Evolutionary conservation across 2,329 filamentous ascomycete genomes (phyloP).

Genomic region (Thielaviopsis populi): DNA sequence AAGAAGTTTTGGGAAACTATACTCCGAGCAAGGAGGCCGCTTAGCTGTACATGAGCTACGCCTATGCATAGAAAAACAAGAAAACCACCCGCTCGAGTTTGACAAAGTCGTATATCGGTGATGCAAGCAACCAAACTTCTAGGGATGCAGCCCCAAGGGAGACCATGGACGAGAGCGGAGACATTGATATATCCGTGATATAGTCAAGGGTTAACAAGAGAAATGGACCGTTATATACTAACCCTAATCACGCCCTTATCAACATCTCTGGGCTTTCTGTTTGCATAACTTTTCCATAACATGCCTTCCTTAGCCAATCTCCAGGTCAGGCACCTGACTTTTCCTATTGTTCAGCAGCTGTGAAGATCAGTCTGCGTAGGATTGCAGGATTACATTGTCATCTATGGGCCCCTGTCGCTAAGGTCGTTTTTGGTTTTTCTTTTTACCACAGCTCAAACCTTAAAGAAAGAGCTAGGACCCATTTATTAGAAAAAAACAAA

Average conservation of each 20-base stretch:
- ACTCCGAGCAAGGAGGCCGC: not conserved
- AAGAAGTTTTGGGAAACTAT: not conserved
- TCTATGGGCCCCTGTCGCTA: not conserved
- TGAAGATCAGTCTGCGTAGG: not conserved
- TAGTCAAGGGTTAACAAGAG: not conserved
- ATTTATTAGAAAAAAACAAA: not conserved
- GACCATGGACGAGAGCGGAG: not conserved
- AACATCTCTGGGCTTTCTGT: too few relatives aligned
- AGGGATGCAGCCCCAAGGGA: not conserved
- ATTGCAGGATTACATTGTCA: slow-evolving; percentile 3
- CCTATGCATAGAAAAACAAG: not conserved
- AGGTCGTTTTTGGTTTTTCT: not conserved
- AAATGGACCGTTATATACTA: not conserved
- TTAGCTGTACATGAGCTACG: not conserved
- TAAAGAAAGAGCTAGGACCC: not conserved
- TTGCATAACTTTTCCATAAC: too few relatives aligned
- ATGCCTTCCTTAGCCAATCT: not conserved
- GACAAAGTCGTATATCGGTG: not conserved
- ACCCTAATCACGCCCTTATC: not conserved
- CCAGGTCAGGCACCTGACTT: not conserved
- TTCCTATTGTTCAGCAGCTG: not conserved
- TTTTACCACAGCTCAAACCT: not conserved
- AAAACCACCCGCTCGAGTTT: not conserved
- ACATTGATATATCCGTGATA: not conserved
- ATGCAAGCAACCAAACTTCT: not conserved